Evolutionary conservation across 2,329 filamentous ascomycete genomes (phyloP), one percentile per base, ranked within the genome.

Genomic region (Calonectria fujianensis): DNA sequence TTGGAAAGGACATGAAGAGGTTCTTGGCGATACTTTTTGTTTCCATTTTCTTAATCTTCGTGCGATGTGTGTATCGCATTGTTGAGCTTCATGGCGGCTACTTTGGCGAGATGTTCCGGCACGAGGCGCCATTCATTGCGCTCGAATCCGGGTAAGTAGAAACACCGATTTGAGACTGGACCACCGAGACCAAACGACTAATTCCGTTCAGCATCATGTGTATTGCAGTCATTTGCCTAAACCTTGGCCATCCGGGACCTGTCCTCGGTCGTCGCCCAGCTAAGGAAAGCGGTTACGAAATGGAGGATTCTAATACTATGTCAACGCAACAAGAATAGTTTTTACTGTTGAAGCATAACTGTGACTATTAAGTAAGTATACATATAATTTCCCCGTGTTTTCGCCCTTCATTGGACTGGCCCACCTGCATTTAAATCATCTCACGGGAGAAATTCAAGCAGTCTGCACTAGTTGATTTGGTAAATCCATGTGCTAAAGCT

Each of bases 31-130:
- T 87, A 29, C 82, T 91, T 27, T 79, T 83, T 0, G 78, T 90
- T 3, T 86, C 89, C 1, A 91, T 89, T 11, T 61, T 91, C 3
- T 86, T 86, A 57, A 89, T 92, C 75, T 87, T 91, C 61, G 86
- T 89, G 16, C 85, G 91, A 20, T 90, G 87, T 57, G 86, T 89
- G 37, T 93, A 90, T 78, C 87, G 91, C 54, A 88, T 91, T 24
- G 87, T 88, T 0, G 91, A 92, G 83, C 80, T 92, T 72, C 87
- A 86, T 70, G 85, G 89, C 37, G 90, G 90, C 4, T 92, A 89
- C 84, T 59, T 59, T 8, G 35, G 67, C 20, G 35, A 69, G 27
- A 27, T 48, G 11, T 59, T 69, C 16, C 32, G 51, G 7, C 29
- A 59, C 3, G 67, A 69, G 31, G n/a, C 51, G 9, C n/a, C 57